Percentiles rank a stretch among this genome's conserved stretches.
phyloP scores from a whole-genome alignment of 306 rosid genomes.

The Spatholobus suberectus region DNA sequence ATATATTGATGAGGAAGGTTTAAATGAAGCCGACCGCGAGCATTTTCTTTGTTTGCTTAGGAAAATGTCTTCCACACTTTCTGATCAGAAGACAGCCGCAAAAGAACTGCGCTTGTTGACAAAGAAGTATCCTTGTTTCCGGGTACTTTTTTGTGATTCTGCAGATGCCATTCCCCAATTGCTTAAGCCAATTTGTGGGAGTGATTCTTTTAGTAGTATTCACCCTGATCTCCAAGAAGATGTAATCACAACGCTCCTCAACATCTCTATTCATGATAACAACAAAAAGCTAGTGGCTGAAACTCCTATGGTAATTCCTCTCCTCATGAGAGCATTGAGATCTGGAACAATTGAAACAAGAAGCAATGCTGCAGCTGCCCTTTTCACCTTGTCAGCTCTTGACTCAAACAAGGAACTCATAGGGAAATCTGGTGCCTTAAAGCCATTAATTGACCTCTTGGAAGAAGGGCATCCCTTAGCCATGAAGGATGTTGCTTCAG shows the following conservation, averaged over 20 bases:
- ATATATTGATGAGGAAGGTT: slow-evolving; percentile 56
- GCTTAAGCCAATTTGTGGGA: slow-evolving; percentile 70
- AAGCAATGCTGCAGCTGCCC: slow-evolving; percentile 88
- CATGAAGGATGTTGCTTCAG: slow-evolving; percentile 89
- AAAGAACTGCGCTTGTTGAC: slow-evolving; percentile 87
- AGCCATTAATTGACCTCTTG: slow-evolving; percentile 70
- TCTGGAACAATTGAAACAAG: slow-evolving; percentile 83
- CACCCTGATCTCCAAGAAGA: slow-evolving; percentile 82
- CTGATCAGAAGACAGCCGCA: slow-evolving; percentile 81
- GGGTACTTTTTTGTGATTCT: slow-evolving; percentile 80
- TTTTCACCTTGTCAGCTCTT: slow-evolving; percentile 87
- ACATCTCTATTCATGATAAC: slow-evolving; percentile 84
- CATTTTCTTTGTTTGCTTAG: slow-evolving; percentile 66
- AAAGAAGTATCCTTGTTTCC: slow-evolving; percentile 76
- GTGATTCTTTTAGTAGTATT: slow-evolving; percentile 41
- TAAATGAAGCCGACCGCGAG: slow-evolving; percentile 63
- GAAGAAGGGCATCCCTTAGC: slow-evolving; percentile 84
- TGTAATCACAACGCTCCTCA: slow-evolving; percentile 83
- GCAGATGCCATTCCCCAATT: slow-evolving; percentile 66
- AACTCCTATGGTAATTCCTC: slow-evolving; percentile 71
- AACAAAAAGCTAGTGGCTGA: slow-evolving; percentile 89
- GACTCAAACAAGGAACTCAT: slow-evolving; percentile 91
- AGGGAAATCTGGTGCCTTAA: slow-evolving; percentile 80
- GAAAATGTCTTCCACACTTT: slow-evolving; percentile 69
- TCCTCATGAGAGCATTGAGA: slow-evolving; percentile 69